phyloP scores from a whole-genome alignment of 805 yeast genomes.

The Sugiyamaella mastotermitis region DNA sequence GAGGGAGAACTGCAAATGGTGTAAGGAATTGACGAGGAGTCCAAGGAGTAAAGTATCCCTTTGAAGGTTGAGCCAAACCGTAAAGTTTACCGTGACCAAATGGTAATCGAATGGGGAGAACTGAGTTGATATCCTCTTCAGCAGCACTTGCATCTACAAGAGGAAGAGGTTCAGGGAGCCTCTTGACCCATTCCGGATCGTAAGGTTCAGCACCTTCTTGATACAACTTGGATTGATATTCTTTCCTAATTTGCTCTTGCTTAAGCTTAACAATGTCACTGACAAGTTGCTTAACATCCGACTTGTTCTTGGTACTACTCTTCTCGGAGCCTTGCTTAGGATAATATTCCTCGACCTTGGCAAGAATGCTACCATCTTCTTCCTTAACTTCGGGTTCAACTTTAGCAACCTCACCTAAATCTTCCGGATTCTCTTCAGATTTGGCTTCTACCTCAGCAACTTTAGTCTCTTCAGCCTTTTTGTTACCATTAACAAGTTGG shows the following conservation, averaged over 20 bases:
- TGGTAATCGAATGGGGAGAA: slow-evolving; percentile 52
- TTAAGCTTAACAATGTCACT: slow-evolving; percentile 27
- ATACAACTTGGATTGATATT: slow-evolving; percentile 11
- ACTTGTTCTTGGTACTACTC: slow-evolving; percentile 16
- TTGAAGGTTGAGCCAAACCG: slow-evolving; percentile 72
- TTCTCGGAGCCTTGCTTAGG: slow-evolving; percentile 6
- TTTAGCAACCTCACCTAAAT: background rate
- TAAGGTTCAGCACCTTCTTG: slow-evolving; percentile 33
- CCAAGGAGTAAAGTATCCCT: slow-evolving; percentile 96
- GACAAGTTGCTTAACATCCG: slow-evolving; percentile 28
- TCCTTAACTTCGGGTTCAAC: too few relatives aligned
- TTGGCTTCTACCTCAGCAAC: slow-evolving; percentile 25
- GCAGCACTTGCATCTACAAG: slow-evolving; percentile 41
- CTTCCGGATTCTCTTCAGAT: slow-evolving; percentile 1
- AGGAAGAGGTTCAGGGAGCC: slow-evolving; percentile 38
- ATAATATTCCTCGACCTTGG: slow-evolving; percentile 10
- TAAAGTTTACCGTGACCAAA: slow-evolving; percentile 72
- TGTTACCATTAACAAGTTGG: slow-evolving; percentile 19
- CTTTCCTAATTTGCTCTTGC: slow-evolving; percentile 17
- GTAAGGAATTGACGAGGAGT: slow-evolving; percentile 88
- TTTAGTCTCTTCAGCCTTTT: background rate
- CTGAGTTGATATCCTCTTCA: slow-evolving; percentile 46
- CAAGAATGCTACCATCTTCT: background rate
- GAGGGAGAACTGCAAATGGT: slow-evolving; percentile 86
- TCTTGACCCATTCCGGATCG: slow-evolving; percentile 47